These are phyloP conservation scores for Meyerozyma carpophila DNA, from an alignment of 1,139 yeast species.

Conservation along the genomic window DNA sequence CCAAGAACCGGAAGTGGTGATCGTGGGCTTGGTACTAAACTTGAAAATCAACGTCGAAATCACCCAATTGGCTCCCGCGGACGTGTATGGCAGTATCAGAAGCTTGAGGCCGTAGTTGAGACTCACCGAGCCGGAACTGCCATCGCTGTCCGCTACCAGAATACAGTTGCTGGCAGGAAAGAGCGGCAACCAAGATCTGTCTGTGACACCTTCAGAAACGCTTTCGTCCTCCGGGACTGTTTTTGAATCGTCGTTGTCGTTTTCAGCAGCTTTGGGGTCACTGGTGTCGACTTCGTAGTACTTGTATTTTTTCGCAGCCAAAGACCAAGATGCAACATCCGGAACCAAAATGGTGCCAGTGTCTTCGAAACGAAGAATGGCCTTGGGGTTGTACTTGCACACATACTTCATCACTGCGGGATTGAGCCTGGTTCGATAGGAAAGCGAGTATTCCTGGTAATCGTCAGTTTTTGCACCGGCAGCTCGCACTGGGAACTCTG, in stretches of 20 bases:
- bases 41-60: neutral
- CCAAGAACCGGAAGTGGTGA: neutral
- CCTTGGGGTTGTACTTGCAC: neutral
- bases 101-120: neutral
- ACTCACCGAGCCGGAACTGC: neutral
- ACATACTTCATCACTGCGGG: neutral
- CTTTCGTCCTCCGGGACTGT: neutral
- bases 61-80: neutral
- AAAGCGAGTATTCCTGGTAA: neutral
- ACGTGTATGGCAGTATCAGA: neutral
- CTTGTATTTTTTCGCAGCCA: conserved; percentile 1
- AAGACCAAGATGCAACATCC: neutral
- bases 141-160: neutral
- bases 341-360: neutral
- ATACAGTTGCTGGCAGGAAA: neutral
- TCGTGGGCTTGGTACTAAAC: neutral
- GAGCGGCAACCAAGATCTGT: neutral
- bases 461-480: neutral
- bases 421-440: neutral
- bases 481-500: neutral
- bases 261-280: neutral
- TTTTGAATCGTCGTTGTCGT: neutral
- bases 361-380: neutral
- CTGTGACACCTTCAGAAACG: neutral
- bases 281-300: neutral